Base-by-base conservation (phyloP, 2,329 filamentous ascomycete species). In the Emydomyces testavorans region DNA sequence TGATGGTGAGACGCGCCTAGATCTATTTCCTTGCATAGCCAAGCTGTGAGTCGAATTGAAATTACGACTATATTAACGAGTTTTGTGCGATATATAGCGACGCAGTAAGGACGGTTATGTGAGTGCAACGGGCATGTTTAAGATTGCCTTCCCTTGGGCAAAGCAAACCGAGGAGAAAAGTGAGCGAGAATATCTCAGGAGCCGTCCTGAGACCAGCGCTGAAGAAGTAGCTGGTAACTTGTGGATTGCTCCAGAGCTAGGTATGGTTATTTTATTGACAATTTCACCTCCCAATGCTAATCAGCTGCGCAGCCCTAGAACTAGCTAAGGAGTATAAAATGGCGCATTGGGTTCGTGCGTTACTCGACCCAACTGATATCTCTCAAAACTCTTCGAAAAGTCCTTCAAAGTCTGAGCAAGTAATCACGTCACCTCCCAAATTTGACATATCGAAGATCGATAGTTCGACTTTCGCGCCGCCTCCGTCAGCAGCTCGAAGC, bases 161-260 rank as follows among this genome's bases (percentile, higher is more conserved):
- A 76, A 77, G 49, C 60, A 70, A 26, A 69, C 74, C 2, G 78
- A 82, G 54, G 78, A 82, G 57, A 67, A 71, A 36, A 62, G 63
- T 1, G 79, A 82, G 62, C 75, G 79, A 54, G 74, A 75, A 46
- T 89, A 87, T 67, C 82, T 98, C 68, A 95, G 94, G 71, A 78
- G 77, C 5, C 80, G 92, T 23, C 68, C 78, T 28, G 83, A 83
- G 24, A 93, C 89, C 7, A 94, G 88, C 58, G 75, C 76, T 49
- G 89, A 96, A 62, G 92, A 96, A 72, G 88, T 92, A 24, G 92
- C 92, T 21, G 92, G 92, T 38, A 98, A 95, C 65, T 80, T 98
- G 45, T 98, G 92, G 92, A 89, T 96, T 43, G 80, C 87, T 39
- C 88, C 90, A 4, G 75, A 82, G 55, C 71, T 78, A 62, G 79